Percentiles rank a stretch among this genome's conserved stretches.
Evolutionary conservation across 192 early-diverging fungal species (phyloP).

Genomic region (Rhizophagus sp.): DNA sequence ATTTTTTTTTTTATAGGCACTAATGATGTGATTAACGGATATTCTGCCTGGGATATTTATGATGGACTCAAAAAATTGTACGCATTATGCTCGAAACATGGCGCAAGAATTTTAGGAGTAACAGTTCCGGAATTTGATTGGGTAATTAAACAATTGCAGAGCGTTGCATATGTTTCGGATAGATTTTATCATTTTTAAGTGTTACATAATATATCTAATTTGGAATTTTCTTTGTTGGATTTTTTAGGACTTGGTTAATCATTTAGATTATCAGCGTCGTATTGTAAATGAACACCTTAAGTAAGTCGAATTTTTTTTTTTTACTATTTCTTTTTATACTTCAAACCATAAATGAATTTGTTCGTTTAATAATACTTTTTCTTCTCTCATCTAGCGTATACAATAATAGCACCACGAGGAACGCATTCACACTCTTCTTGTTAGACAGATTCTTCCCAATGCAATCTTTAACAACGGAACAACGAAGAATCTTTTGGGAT

Average conservation of each 20-base stretch:
- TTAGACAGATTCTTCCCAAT: slow-evolving; percentile 28
- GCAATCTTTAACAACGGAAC: slow-evolving; percentile 25
- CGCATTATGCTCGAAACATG: slow-evolving; percentile 23
- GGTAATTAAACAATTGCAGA: neutral
- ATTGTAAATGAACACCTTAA: slow-evolving; percentile 29
- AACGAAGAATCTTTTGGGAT: slow-evolving; percentile 28
- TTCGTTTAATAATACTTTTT: neutral
- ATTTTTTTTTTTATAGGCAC: slow-evolving; percentile 21
- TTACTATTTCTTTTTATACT: neutral
- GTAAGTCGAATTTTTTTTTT: neutral
- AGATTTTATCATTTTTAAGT: neutral
- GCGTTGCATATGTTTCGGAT: neutral
- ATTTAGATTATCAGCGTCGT: slow-evolving; percentile 27
- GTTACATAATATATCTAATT: neutral
- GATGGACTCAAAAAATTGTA: slow-evolving; percentile 27
- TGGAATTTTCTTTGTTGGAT: neutral
- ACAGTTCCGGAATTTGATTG: slow-evolving; percentile 28
- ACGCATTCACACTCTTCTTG: slow-evolving; percentile 15
- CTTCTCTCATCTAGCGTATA: slow-evolving; percentile 9
- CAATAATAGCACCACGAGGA: slow-evolving; percentile 26
- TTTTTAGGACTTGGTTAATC: slow-evolving; percentile 14
- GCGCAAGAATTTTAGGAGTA: slow-evolving; percentile 25
- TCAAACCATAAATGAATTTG: neutral
- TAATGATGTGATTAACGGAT: slow-evolving; percentile 29
- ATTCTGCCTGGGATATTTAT: slow-evolving; percentile 30